Base-by-base conservation (phyloP, 2,329 filamentous ascomycete genomes). In the Fusarium liriodendri region DNA sequence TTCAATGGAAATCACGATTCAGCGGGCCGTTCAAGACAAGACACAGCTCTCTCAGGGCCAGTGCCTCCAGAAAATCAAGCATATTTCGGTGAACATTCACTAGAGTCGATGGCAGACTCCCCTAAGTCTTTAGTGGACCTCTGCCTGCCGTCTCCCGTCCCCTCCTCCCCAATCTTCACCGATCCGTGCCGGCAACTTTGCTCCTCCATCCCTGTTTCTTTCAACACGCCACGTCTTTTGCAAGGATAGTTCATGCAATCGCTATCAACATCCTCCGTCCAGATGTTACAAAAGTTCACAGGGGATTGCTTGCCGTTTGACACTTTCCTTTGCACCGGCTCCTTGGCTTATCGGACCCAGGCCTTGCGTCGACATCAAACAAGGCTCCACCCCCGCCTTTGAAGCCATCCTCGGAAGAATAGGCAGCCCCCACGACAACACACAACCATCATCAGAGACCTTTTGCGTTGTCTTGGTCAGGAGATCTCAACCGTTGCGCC, bases 281-380 rank as follows among this genome's bases (percentile, higher is more conserved):
- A 42, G 62, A 25, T 52, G 22, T 18, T 42, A 67, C 72, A 74
- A 72, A 74, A 72, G 72, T 74, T 42, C 72, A 64, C 63, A 61
- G 33, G 27, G 50, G 25, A 32, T 27, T 57, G 38, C 64, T 29
- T 65, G 66, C 62, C 35, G 18, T 50, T 52, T 66, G 62, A 20
- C 38, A 33, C 40, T 52, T 67, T 63, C 18, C 25, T 64, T n/a
- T 20, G 47, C 64, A 50, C 45, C 40, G 40, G 54, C 60, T 27
- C 71, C 66, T 72, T 64, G 66, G 65, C 29, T 75, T 75, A 74
- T 74, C 69, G 32, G 5, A 40, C 61, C 68, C 54, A 66, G 61
- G 57, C n/a, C 22, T 38, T 42, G 25, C 11, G 27, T 35, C 20
- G 4, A 52, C 47, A 54, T 59, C 11, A 38, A 32, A 59, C 57